Conservation (phyloP, 768 basidiomycete species). For the Boletus sensibilis region DNA sequence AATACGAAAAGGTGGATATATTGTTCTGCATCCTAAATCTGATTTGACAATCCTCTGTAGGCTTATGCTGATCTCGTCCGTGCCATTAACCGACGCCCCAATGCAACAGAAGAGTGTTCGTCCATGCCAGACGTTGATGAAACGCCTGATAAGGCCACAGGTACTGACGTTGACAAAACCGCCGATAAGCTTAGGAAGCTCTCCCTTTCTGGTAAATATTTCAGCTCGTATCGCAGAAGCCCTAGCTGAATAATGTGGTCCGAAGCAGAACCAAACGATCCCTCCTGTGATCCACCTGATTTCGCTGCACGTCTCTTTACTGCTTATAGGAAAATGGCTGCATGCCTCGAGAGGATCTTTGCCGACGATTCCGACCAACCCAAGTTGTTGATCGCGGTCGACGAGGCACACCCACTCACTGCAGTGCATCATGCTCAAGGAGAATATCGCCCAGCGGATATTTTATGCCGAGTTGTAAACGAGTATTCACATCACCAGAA, state of each 20-base stretch:
- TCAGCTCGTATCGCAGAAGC: too few species aligned
- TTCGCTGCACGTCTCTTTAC: neutral
- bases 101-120: neutral
- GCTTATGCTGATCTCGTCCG: neutral
- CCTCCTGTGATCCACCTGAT: too few species aligned
- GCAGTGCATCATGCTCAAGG: neutral
- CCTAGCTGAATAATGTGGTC: neutral
- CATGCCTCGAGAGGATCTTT: neutral
- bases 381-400: conserved; percentile 17
- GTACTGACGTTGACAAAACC: neutral
- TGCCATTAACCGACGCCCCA: neutral
- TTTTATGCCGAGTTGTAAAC: conserved; percentile 1
- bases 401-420: conserved; percentile 11
- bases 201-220: too few species aligned
- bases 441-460: conserved; percentile 3
- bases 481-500: conserved; percentile 3
- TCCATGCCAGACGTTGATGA: neutral
- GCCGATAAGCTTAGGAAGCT: neutral
- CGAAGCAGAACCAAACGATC: neutral
- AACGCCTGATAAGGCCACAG: neutral
- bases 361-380: neutral
- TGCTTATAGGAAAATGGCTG: neutral
- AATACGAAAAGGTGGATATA: neutral
- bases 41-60: neutral
- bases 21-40: too few species aligned